Evolutionary conservation across 352 stramenopile genomes (phyloP).

Genomic region (Peronospora belbahrii): DNA sequence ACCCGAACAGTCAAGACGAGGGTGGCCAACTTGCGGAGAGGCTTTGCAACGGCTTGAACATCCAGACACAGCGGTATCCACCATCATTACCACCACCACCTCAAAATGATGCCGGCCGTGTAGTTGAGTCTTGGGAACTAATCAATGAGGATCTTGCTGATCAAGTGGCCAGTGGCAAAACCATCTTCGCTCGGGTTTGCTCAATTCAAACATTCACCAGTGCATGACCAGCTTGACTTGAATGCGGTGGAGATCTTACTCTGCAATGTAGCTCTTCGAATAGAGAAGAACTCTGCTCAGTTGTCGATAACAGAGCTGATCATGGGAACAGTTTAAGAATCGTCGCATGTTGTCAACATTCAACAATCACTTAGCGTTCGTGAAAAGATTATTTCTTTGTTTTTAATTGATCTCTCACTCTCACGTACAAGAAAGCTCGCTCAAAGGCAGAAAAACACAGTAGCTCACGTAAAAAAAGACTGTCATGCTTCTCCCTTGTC

Average conservation of each 20-base stretch:
- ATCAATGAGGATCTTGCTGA: constrained; percentile 5
- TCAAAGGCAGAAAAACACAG: constrained; percentile 23
- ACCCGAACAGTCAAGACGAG: constrained; percentile 5
- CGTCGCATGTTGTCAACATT: constrained; percentile 1
- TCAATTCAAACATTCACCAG: constrained; percentile 30
- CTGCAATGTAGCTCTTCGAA: constrained; percentile 12
- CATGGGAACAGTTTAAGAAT: constrained; percentile 1
- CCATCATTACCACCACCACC: background rate
- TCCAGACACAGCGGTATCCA: constrained; percentile 28
- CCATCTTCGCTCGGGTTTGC: constrained; percentile 14
- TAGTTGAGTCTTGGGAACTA: constrained; percentile 24
- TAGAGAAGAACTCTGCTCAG: constrained; percentile 1
- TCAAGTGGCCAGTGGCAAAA: constrained; percentile 1
- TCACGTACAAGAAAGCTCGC: constrained; percentile 19
- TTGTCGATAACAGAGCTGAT: constrained; percentile 10
- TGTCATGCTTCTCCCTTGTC: constrained; percentile 3
- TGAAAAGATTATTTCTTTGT: constrained; percentile 19
- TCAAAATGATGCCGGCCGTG: background rate
- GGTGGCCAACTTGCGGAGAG: constrained; percentile 13
- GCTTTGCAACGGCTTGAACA: constrained; percentile 39
- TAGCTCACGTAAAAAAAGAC: constrained; percentile 8
- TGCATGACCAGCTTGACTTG: constrained; percentile 21
- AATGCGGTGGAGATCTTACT: constrained; percentile 14
- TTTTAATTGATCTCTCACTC: constrained; percentile 24
- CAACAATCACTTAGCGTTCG: background rate